Evolutionary conservation across 495 filamentous ascomycete genomes (phyloP).

Genomic region (Cetradonia linearis): DNA sequence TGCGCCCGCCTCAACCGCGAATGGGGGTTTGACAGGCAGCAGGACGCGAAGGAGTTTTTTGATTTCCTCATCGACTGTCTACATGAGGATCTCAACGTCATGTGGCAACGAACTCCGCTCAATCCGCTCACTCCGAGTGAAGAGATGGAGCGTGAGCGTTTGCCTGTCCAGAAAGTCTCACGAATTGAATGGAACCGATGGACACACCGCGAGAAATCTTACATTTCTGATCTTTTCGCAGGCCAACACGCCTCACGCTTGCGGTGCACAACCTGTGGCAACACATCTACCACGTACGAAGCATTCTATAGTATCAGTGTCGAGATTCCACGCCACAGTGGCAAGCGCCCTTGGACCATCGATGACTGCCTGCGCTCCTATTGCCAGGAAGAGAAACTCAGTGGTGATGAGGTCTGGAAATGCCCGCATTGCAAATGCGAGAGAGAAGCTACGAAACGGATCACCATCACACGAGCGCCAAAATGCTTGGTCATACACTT

Average conservation of each 20-base stretch:
- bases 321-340: conserved; percentile 48
- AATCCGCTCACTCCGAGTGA: conserved; percentile 49
- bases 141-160: conserved; percentile 52
- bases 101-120: conserved; percentile 49
- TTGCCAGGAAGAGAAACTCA: conserved; percentile 56
- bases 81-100: conserved; percentile 66
- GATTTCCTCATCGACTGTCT: conserved; percentile 60
- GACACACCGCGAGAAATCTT: conserved; percentile 56
- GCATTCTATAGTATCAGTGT: conserved; percentile 60
- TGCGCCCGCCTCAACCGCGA: conserved; percentile 47
- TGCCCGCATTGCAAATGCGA: conserved; percentile 60
- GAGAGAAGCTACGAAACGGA: conserved; percentile 60
- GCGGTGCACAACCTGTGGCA: conserved; percentile 52
- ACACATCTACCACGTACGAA: conserved; percentile 62
- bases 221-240: conserved; percentile 58
- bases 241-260: conserved; percentile 59
- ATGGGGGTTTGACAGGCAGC: conserved; percentile 55
- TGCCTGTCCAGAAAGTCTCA: conserved; percentile 50
- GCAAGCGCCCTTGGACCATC: conserved; percentile 35
- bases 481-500: conserved; percentile 65
- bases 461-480: conserved; percentile 62
- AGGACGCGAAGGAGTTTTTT: conserved; percentile 73
- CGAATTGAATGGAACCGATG: conserved; percentile 59
- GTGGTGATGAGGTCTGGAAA: conserved; percentile 59
- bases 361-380: conserved; percentile 58